These are phyloP conservation scores for Phylloporus arenicola DNA, from an alignment of 768 basidiomycete species.

Conservation along the genomic window DNA sequence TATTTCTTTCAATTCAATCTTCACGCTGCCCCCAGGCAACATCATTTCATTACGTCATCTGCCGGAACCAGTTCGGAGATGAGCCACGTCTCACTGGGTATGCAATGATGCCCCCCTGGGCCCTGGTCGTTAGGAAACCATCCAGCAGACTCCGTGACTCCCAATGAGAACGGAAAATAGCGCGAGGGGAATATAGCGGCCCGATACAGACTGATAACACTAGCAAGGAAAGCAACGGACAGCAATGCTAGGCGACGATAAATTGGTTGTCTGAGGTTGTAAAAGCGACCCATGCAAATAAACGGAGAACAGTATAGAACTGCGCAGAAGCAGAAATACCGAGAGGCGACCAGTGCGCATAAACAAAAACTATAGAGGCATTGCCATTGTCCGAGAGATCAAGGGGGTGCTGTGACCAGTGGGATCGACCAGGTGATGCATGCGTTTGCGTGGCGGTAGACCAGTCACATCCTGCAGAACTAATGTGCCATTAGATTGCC, in stretches of 20 bases:
- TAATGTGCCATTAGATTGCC: conserved; percentile 8
- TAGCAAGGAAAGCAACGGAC: conserved; percentile 12
- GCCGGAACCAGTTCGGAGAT: neutral
- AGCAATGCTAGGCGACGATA: conserved; percentile 5
- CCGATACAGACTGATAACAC: conserved; percentile 21
- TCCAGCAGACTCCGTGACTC: conserved; percentile 7
- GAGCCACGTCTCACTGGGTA: neutral
- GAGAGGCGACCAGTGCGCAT: conserved; percentile 16
- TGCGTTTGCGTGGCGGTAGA: conserved; percentile 54
- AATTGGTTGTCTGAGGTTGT: conserved; percentile 15
- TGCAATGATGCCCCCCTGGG: neutral
- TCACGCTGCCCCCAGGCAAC: neutral
- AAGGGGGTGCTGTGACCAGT: conserved; percentile 46
- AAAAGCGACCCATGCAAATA: conserved; percentile 15
- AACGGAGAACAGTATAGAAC: conserved; percentile 8
- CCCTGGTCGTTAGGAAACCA: neutral
- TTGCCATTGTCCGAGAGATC: conserved; percentile 51
- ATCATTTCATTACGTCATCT: conserved; percentile 11
- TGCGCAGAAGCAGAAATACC: conserved; percentile 16
- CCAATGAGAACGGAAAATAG: neutral
- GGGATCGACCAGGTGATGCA: conserved; percentile 60
- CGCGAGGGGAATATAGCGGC: conserved; percentile 18
- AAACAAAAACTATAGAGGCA: conserved; percentile 41
- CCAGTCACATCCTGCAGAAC: conserved; percentile 46
- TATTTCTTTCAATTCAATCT: neutral